phyloP scores from a whole-genome alignment of 768 basidiomycete genomes.

The Tricholoma matsutake region DNA sequence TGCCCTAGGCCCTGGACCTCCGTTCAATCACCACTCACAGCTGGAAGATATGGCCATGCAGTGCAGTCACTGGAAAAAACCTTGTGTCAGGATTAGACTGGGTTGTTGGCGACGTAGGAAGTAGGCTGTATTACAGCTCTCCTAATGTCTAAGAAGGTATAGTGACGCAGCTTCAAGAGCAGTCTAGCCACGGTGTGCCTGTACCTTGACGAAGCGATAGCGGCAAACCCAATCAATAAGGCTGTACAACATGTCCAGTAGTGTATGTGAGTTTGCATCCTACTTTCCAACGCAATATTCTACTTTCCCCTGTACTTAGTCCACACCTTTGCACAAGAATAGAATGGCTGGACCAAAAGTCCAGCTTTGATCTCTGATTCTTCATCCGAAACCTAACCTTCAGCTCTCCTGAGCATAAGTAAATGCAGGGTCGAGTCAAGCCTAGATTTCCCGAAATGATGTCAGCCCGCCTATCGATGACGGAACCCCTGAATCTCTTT shows the following conservation, averaged over 20 bases:
- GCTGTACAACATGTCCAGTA: not conserved
- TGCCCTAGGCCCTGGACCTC: slow-evolving; percentile 71
- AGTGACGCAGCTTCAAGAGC: slow-evolving; percentile 1
- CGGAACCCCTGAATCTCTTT: not conserved
- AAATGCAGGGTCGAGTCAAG: not conserved
- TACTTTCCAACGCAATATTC: not conserved
- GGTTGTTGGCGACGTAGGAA: slow-evolving; percentile 87
- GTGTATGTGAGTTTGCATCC: not conserved
- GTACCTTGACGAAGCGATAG: not conserved
- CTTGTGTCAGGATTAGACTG: slow-evolving; percentile 85
- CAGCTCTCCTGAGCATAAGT: not conserved
- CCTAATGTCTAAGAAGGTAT: slow-evolving; percentile 16
- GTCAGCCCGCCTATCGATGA: not conserved
- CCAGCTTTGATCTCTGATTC: slow-evolving; percentile 1
- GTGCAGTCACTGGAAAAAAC: slow-evolving; percentile 86
- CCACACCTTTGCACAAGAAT: not conserved
- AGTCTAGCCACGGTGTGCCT: not conserved
- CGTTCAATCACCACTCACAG: slow-evolving; percentile 80
- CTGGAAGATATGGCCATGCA: slow-evolving; percentile 90
- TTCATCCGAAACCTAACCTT: slow-evolving; percentile 6
- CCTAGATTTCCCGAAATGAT: not conserved
- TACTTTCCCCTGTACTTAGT: slow-evolving; percentile 2
- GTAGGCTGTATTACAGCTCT: slow-evolving; percentile 81
- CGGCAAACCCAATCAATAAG: not conserved
- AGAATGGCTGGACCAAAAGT: not conserved